Evolutionary conservation across 805 yeast species (phyloP).

Genomic region (Torulaspora franciscae): DNA sequence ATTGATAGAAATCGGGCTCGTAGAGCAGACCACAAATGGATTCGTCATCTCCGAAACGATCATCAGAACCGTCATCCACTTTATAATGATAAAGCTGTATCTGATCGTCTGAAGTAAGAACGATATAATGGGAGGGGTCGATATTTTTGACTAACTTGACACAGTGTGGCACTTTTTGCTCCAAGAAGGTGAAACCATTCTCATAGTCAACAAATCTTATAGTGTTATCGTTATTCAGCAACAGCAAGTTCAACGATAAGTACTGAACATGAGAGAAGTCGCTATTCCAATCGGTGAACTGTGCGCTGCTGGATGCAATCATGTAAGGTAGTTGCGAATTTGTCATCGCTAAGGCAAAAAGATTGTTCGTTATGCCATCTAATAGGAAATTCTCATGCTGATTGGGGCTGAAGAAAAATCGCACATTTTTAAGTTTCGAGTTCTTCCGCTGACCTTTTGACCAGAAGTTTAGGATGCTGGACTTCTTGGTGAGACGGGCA

Average conservation of each 20-base stretch:
- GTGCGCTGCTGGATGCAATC: conserved; percentile 15
- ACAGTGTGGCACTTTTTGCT: conserved; percentile 21
- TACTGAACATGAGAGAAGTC: conserved; percentile 18
- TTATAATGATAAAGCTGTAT: conserved; percentile 23
- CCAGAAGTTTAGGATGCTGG: conserved; percentile 24
- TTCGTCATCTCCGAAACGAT: conserved; percentile 14
- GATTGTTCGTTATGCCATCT: conserved; percentile 21
- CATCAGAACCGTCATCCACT: conserved; percentile 24
- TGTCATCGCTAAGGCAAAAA: conserved; percentile 14
- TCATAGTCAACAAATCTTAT: conserved; percentile 27
- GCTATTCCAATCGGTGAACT: conserved; percentile 22
- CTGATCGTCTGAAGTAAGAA: conserved; percentile 22
- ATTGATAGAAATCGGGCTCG: conserved; percentile 19
- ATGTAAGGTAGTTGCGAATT: conserved; percentile 12
- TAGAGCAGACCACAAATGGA: conserved; percentile 19
- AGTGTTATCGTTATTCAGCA: conserved; percentile 16
- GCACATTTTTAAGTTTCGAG: neutral
- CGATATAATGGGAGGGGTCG: conserved; percentile 18
- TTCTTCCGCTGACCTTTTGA: conserved; percentile 2
- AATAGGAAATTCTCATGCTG: conserved; percentile 14
- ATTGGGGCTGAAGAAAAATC: conserved; percentile 20
- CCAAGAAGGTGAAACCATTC: conserved; percentile 28
- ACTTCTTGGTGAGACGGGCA: conserved; percentile 16
- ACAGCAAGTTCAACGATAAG: conserved; percentile 20
- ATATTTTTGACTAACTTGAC: conserved; percentile 19